A percentile compares a stretch with the other conserved stretches of the same genome.
These are phyloP conservation scores for Neofusicoccum parvum DNA, from an alignment of 2,329 filamentous ascomycete genomes.

Conservation along the genomic window DNA sequence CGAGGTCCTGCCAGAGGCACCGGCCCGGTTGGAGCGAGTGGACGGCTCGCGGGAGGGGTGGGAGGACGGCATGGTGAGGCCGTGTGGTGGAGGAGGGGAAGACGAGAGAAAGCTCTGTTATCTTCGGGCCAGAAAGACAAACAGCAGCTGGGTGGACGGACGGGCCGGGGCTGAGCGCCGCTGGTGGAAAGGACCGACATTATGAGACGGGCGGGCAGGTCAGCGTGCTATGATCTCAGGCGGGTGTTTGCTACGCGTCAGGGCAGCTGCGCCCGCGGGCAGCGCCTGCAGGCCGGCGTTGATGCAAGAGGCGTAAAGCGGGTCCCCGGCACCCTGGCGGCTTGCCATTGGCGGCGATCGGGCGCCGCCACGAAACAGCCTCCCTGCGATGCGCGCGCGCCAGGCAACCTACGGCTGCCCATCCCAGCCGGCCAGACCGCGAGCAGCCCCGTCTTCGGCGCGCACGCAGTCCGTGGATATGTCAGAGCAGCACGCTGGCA, in stretches of 20 bases:
- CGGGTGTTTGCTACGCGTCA: slow-evolving; percentile 18
- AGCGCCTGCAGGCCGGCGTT: slow-evolving; percentile 18
- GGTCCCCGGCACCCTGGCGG: neutral
- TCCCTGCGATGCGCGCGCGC: slow-evolving; percentile 6
- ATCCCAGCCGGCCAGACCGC: slow-evolving; percentile 3
- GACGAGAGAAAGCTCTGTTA: slow-evolving; percentile 5
- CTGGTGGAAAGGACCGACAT: slow-evolving; percentile 21
- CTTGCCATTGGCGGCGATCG: slow-evolving; percentile 11
- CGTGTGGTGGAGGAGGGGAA: neutral
- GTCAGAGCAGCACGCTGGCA: neutral
- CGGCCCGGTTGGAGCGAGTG: neutral
- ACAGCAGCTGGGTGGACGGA: neutral
- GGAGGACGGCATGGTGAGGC: slow-evolving; percentile 12
- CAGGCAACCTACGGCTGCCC: slow-evolving; percentile 12
- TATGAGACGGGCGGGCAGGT: slow-evolving; percentile 18
- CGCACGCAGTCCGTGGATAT: slow-evolving; percentile 3
- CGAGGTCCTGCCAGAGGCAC: slow-evolving; percentile 8
- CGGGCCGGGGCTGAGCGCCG: neutral
- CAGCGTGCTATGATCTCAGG: slow-evolving; percentile 14
- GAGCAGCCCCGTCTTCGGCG: slow-evolving; percentile 11
- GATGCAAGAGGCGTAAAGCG: slow-evolving; percentile 22
- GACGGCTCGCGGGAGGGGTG: slow-evolving; percentile 6
- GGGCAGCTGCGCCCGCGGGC: slow-evolving; percentile 5
- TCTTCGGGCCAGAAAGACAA: slow-evolving; percentile 7
- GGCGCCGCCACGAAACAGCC: slow-evolving; percentile 16